phyloP scores from a whole-genome alignment of 2,329 filamentous ascomycete genomes.

The Talaromyces sp. region DNA sequence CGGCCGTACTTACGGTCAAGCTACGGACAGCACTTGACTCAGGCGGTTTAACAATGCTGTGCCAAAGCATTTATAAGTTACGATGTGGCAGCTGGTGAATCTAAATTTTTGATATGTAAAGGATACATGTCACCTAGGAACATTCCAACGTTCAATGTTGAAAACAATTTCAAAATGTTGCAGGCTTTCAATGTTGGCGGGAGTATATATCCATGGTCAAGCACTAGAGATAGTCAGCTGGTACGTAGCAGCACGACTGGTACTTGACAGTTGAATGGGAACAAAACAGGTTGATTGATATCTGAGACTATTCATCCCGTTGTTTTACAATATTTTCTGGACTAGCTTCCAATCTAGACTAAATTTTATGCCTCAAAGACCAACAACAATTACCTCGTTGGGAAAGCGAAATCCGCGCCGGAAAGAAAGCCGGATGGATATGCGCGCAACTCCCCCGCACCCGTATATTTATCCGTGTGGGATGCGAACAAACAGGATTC shows the following conservation, averaged over 20 bases:
- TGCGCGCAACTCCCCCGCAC: background rate
- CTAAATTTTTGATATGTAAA: no score
- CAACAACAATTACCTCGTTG: background rate
- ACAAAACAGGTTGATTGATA: no score
- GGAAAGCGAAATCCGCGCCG: background rate
- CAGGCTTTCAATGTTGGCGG: no score
- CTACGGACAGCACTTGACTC: no score
- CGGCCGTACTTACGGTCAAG: background rate
- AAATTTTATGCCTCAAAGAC: background rate
- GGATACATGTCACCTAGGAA: no score
- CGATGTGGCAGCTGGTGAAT: background rate
- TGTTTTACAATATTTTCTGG: background rate
- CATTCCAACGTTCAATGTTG: no score
- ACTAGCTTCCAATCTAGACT: background rate
- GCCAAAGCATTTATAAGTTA: background rate
- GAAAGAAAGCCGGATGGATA: constrained; percentile 3
- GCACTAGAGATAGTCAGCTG: no score
- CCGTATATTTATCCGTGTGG: background rate
- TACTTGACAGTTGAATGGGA: no score
- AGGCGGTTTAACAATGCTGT: background rate
- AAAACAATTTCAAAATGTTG: no score
- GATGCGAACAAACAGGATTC: background rate
- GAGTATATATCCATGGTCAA: no score
- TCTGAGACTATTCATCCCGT: no score
- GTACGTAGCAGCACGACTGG: no score